These are phyloP conservation scores for Vigna trinervia DNA, from an alignment of 306 rosid genomes.

Conservation along the genomic window DNA sequence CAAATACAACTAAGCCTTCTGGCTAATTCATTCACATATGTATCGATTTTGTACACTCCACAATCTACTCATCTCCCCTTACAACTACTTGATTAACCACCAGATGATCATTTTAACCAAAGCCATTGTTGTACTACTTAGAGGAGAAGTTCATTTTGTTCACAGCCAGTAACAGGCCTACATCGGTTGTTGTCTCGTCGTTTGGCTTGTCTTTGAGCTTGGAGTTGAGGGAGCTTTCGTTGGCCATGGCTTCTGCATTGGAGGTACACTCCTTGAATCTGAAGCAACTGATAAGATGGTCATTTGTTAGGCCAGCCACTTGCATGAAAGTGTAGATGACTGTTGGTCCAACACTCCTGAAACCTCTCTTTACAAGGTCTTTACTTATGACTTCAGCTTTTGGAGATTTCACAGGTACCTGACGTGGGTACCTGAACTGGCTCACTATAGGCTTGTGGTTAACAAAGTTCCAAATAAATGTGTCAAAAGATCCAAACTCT, in stretches of 20 bases:
- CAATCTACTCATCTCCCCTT: constrained; percentile 45
- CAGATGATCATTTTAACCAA: constrained; percentile 35
- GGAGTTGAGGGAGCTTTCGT: constrained; percentile 48
- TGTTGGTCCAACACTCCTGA: constrained; percentile 79
- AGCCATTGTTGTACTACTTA: constrained; percentile 26
- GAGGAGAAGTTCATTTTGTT: constrained; percentile 51
- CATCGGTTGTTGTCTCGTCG: constrained; percentile 47
- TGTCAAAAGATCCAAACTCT: constrained; percentile 72
- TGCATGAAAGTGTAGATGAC: constrained; percentile 75
- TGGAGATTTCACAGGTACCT: constrained; percentile 73
- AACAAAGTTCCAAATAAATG: constrained; percentile 73
- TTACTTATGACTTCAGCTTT: constrained; percentile 79
- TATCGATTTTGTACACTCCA: constrained; percentile 61
- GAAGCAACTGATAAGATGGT: constrained; percentile 78
- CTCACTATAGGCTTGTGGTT: constrained; percentile 65
- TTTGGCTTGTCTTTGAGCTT: constrained; percentile 46
- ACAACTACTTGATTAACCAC: constrained; percentile 22
- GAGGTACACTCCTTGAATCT: constrained; percentile 68
- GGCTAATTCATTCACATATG: constrained; percentile 47
- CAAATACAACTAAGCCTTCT: constrained; percentile 44
- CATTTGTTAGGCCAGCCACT: constrained; percentile 81
- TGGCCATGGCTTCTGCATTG: constrained; percentile 49
- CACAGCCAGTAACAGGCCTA: constrained; percentile 49
- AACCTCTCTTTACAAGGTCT: constrained; percentile 74
- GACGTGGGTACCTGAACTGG: constrained; percentile 72